A percentile compares a stretch with the other conserved stretches of the same genome.
Conservation (phyloP, 371 early-diverging fungal genomes). For the Quaeritorhiza haematococci region DNA sequence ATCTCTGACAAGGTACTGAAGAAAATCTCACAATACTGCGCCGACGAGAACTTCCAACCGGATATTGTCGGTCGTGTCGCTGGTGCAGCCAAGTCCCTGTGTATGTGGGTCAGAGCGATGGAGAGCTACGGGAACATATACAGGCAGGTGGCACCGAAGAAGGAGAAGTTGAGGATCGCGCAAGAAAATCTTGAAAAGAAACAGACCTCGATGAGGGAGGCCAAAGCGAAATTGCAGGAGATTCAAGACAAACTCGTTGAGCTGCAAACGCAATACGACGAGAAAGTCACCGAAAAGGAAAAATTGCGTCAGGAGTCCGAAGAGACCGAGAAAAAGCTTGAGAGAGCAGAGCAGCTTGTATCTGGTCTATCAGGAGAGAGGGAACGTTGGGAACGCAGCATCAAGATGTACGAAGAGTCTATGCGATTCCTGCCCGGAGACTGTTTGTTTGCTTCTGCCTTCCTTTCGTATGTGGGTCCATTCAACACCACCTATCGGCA, state of each 20-base stretch:
- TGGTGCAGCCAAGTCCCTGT: conserved; percentile 50
- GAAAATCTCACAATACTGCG: conserved; percentile 45
- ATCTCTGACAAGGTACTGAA: conserved; percentile 54
- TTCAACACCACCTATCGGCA: conserved; percentile 44
- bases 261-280: conserved; percentile 50
- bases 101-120: conserved; percentile 58
- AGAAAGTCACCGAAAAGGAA: conserved; percentile 46
- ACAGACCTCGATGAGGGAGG: conserved; percentile 45
- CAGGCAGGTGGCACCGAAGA: conserved; percentile 52
- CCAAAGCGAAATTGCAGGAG: conserved; percentile 47
- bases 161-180: conserved; percentile 46
- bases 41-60: conserved; percentile 53
- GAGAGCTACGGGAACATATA: conserved; percentile 53
- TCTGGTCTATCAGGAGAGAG: conserved; percentile 49
- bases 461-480: conserved; percentile 51
- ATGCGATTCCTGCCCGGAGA: conserved; percentile 45
- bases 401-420: conserved; percentile 44
- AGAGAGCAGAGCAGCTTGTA: conserved; percentile 49
- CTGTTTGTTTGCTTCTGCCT: conserved; percentile 47
- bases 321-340: conserved; percentile 44
- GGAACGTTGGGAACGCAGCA: conserved; percentile 49
- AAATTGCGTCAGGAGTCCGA: conserved; percentile 47
- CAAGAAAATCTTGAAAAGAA: conserved; percentile 54
- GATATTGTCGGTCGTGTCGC: conserved; percentile 53
- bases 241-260: conserved; percentile 50